Conservation (phyloP, 2,329 filamentous ascomycete genomes). For the Aspergillus uvarum region DNA sequence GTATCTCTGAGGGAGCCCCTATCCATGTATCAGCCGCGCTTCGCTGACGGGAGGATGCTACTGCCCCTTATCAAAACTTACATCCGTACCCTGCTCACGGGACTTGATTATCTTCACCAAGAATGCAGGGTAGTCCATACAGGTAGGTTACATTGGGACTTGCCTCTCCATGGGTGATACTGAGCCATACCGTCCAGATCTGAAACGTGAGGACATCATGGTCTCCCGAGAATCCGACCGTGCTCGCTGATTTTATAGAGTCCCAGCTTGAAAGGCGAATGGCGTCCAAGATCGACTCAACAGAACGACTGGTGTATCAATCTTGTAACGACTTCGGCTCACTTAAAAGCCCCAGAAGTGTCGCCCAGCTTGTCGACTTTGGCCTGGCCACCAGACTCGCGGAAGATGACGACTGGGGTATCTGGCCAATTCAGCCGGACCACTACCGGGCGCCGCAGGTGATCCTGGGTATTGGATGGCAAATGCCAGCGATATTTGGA, state of each 20-base stretch:
- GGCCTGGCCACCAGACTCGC: slow-evolving; percentile 37
- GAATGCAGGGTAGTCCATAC: slow-evolving; percentile 45
- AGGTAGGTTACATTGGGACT: slow-evolving; percentile 27
- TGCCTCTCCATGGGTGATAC: slow-evolving; percentile 12
- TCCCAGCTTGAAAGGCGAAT: slow-evolving; percentile 32
- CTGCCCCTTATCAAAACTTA: slow-evolving; percentile 37
- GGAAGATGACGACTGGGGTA: slow-evolving; percentile 44
- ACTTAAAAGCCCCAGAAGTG: slow-evolving; percentile 28
- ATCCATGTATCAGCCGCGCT: slow-evolving; percentile 36
- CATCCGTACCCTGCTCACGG: slow-evolving; percentile 40
- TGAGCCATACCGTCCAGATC: slow-evolving; percentile 31
- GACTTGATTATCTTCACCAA: slow-evolving; percentile 47
- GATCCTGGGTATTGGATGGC: slow-evolving; percentile 40
- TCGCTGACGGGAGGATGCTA: slow-evolving; percentile 31
- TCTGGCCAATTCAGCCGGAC: slow-evolving; percentile 46
- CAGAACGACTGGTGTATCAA: slow-evolving; percentile 36
- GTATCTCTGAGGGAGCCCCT: slow-evolving; percentile 43
- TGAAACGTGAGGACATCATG: slow-evolving; percentile 49
- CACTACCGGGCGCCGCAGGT: slow-evolving; percentile 45
- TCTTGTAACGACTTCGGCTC: slow-evolving; percentile 34
- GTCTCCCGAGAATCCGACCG: slow-evolving; percentile 33
- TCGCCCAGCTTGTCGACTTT: slow-evolving; percentile 40
- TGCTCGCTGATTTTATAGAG: slow-evolving; percentile 35
- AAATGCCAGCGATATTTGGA: slow-evolving; percentile 44
- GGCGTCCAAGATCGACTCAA: slow-evolving; percentile 35